Base-by-base conservation (phyloP, 75 land plant genomes). In the Pinus tabuliformis region DNA sequence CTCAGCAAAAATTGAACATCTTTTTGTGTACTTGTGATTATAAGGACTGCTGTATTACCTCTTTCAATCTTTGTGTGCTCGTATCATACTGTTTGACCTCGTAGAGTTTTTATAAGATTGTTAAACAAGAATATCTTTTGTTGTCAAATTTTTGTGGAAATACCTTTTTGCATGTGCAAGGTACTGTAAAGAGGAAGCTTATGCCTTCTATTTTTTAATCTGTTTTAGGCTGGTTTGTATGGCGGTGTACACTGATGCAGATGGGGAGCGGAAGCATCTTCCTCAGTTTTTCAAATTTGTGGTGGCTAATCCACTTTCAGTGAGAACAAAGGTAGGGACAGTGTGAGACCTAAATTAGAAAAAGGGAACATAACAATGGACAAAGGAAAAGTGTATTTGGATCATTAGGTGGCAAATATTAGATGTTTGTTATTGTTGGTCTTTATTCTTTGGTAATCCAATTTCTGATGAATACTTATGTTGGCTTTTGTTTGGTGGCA, bases 231-330 rank as follows among this genome's bases (percentile, higher is more conserved):
- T 97, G 74, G 95, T 97, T 18, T 97, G 99, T 78, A 91, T 87
- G 83, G 99, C 99, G 59, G 77, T 91, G 62, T 97, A 97, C 83
- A 88, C 84, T 82, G 99, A 97, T 81, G 86, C 88, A 60, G 99
- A 95, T 70, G 87, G 93, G 72, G 99, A 97, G 66, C 90, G 98
- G 14, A 97, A 97, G 82, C 89, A 91, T 83, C 95, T 95, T 66
- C 99, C 99, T 49, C 99, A 97, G 77, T 95, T 91, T 79, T 97
- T 97, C 83, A 97, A 97, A 86, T 97, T 97, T 81, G 81, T 86
- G 59, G 96, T 96, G 28, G 80, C 98, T 42, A 97, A 97, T 82
- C 99, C 99, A 73, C 90, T 97, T 60, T 97, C 99, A 57, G 99
- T 97, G 56, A 81, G 91, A 80, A 97, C 99, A 30, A 97, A 97